Evolutionary conservation across 2,329 filamentous ascomycete species (phyloP).

Genomic region (Cadophora gregata): DNA sequence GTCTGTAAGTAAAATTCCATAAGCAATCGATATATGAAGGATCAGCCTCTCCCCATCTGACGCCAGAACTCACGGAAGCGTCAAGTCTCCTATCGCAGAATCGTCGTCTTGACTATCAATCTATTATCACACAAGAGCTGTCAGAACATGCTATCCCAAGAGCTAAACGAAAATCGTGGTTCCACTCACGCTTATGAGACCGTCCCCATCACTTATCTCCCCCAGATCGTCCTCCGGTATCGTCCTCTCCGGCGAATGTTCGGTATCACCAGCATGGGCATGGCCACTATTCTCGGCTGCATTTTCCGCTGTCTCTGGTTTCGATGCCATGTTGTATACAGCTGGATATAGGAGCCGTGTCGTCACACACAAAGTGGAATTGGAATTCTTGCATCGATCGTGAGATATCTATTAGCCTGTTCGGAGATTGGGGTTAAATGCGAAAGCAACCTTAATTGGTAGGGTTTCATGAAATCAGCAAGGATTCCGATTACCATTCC

Average conservation of each 20-base stretch:
- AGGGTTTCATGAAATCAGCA: background rate
- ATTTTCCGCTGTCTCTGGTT: background rate
- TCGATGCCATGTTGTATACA: background rate
- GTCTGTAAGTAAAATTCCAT: constrained; percentile 1
- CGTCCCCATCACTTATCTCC: constrained; percentile 18
- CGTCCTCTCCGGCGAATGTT: background rate
- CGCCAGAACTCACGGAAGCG: constrained; percentile 7
- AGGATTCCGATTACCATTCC: background rate
- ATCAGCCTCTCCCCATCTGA: background rate
- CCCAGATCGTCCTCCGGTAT: background rate
- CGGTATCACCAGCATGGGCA: background rate
- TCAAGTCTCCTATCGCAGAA: constrained; percentile 22
- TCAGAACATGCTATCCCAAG: background rate
- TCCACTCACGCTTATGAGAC: constrained; percentile 8
- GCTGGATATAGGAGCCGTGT: background rate
- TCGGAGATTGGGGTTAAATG: background rate
- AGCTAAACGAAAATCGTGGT: background rate
- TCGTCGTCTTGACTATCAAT: constrained; percentile 23
- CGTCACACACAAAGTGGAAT: background rate
- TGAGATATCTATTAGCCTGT: background rate
- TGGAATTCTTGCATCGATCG: background rate
- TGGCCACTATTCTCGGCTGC: background rate
- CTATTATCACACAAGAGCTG: background rate
- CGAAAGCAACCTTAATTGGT: background rate
- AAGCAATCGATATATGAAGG: background rate